Conservation (phyloP, 2,329 filamentous ascomycete species). For the Trichoderma polysporum region DNA sequence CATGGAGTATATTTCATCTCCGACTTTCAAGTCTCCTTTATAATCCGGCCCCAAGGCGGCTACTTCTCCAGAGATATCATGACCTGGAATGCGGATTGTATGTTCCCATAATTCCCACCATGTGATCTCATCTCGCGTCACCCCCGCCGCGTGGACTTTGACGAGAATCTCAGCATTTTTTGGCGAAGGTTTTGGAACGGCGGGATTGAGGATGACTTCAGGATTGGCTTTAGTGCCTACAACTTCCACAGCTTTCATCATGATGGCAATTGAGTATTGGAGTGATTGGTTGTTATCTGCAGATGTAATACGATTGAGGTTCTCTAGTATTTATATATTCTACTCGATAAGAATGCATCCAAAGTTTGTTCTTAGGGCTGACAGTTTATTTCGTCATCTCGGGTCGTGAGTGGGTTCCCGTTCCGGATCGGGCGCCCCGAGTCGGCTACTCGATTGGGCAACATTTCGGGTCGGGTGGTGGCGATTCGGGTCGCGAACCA, state of each 20-base stretch:
- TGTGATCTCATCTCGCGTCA: slow-evolving; percentile 37
- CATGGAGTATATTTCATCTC: slow-evolving; percentile 33
- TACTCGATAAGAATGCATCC: too few relatives aligned
- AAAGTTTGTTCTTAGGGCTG: background rate
- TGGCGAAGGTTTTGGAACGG: slow-evolving; percentile 25
- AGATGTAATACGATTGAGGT: background rate
- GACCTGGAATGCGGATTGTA: slow-evolving; percentile 34
- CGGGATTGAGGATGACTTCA: slow-evolving; percentile 21
- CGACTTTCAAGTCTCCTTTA: slow-evolving; percentile 22
- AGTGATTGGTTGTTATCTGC: background rate
- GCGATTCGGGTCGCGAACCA: background rate
- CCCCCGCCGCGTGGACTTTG: slow-evolving; percentile 34
- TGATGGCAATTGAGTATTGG: background rate
- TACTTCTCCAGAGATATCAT: slow-evolving; percentile 38
- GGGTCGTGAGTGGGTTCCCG: slow-evolving; percentile 8
- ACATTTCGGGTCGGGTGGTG: background rate
- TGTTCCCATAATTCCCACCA: slow-evolving; percentile 37
- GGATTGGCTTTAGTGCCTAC: slow-evolving; percentile 28
- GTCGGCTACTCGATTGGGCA: slow-evolving; percentile 10
- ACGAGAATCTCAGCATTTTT: slow-evolving; percentile 30
- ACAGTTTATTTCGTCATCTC: slow-evolving; percentile 4
- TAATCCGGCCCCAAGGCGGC: slow-evolving; percentile 29
- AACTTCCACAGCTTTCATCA: slow-evolving; percentile 38
- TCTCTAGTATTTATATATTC: background rate
- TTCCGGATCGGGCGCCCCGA: slow-evolving; percentile 1